phyloP scores from a whole-genome alignment of 306 rosid genomes.

The Vigna unguiculata region DNA sequence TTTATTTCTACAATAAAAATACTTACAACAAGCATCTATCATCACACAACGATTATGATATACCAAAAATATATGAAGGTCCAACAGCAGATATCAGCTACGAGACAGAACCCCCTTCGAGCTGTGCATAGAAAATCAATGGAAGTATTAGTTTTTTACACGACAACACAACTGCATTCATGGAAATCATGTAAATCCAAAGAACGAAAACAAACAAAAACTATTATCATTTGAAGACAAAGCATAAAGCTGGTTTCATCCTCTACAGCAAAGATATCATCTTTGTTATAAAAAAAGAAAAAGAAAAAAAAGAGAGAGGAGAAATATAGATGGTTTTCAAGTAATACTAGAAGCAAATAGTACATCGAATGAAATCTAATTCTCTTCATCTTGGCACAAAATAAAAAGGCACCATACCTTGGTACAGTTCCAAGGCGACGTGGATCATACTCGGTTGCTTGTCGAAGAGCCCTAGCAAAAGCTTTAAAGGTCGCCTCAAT shows the following conservation, averaged over 20 bases:
- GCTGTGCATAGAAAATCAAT: conserved; percentile 55
- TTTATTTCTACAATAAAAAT: conserved; percentile 21
- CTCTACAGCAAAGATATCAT: not conserved
- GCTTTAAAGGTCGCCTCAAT: conserved; percentile 98
- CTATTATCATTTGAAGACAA: conserved; percentile 14
- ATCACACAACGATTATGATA: not conserved
- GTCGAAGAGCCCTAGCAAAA: conserved; percentile 95
- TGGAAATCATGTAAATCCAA: conserved; percentile 7
- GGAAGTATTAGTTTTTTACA: conserved; percentile 38
- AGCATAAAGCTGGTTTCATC: conserved; percentile 20
- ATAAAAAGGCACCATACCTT: conserved; percentile 55
- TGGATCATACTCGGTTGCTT: conserved; percentile 84
- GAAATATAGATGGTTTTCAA: too few relatives aligned
- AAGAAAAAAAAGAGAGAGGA: too few relatives aligned
- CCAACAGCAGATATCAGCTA: conserved; percentile 43
- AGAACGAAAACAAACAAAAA: conserved; percentile 24
- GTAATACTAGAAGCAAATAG: not conserved
- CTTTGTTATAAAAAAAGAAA: not conserved
- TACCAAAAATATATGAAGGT: not conserved
- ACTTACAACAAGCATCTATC: conserved; percentile 20
- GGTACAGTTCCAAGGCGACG: conserved; percentile 85
- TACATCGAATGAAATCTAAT: not conserved
- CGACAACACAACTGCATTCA: not conserved
- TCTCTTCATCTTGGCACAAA: not conserved
- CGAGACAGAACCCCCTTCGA: conserved; percentile 94